phyloP scores from a whole-genome alignment of 148 eudicot species.

The Rhododendron ovatum region DNA sequence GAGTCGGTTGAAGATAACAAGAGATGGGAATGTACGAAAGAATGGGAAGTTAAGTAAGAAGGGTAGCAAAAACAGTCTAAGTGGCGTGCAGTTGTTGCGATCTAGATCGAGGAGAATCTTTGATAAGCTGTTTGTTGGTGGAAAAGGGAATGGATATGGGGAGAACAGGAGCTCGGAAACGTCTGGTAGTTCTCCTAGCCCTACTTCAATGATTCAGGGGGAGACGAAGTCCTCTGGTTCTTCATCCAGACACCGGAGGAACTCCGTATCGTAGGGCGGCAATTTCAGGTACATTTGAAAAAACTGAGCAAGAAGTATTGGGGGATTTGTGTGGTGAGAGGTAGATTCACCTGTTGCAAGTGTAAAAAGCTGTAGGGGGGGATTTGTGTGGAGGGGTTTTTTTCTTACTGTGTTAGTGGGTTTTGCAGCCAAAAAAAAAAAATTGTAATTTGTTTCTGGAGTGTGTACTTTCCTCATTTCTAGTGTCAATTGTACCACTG shows the following conservation, averaged over 20 bases:
- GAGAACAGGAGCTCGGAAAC: constrained; percentile 84
- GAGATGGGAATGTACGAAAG: constrained; percentile 25
- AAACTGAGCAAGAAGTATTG: neutral
- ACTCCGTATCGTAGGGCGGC: constrained; percentile 44
- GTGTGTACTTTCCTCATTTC: neutral
- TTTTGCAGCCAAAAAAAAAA: neutral
- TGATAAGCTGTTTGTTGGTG: constrained; percentile 60
- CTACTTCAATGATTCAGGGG: constrained; percentile 57
- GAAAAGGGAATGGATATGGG: constrained; percentile 45
- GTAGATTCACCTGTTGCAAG: neutral
- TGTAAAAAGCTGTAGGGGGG: constrained; percentile 11
- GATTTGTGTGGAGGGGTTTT: neutral
- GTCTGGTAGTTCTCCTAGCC: constrained; percentile 72
- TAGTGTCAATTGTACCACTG: neutral
- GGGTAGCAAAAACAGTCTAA: constrained; percentile 26
- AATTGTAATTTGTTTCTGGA: neutral
- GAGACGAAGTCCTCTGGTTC: constrained; percentile 57
- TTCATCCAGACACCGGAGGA: constrained; percentile 51
- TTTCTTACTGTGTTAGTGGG: neutral
- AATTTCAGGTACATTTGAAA: neutral
- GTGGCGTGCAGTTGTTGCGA: constrained; percentile 62
- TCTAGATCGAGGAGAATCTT: constrained; percentile 82
- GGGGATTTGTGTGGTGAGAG: neutral
- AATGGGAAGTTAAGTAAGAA: constrained; percentile 32
- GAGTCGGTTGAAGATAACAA: constrained; percentile 42